phyloP scores from a whole-genome alignment of 2,329 filamentous ascomycete genomes.

The Trichoderma brevicompactum region DNA sequence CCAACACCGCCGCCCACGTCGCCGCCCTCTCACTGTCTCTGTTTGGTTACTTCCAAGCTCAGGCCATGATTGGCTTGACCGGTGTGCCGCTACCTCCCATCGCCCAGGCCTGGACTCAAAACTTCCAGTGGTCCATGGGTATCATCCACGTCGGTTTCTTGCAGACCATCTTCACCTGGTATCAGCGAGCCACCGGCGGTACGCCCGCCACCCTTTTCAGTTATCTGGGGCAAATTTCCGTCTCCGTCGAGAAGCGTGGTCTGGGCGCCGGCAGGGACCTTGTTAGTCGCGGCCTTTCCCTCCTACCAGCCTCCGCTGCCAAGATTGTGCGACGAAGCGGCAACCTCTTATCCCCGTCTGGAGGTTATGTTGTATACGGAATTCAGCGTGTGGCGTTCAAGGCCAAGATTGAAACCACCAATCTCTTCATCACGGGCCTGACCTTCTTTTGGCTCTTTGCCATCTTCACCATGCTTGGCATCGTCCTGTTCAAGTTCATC shows the following conservation, averaged over 20 bases:
- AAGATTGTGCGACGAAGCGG: constrained; percentile 54
- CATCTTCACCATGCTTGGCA: constrained; percentile 66
- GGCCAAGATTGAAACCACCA: constrained; percentile 82
- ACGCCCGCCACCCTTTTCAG: constrained; percentile 79
- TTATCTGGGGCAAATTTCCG: constrained; percentile 61
- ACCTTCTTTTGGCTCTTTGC: constrained; percentile 89
- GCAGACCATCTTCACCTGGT: constrained; percentile 91
- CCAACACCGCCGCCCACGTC: constrained; percentile 92
- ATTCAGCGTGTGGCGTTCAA: constrained; percentile 89
- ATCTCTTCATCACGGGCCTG: constrained; percentile 90
- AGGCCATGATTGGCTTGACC: constrained; percentile 87
- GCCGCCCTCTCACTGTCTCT: constrained; percentile 90
- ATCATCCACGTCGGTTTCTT: constrained; percentile 85
- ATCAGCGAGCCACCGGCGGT: constrained; percentile 90
- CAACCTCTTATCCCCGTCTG: constrained; percentile 58
- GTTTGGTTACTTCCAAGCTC: constrained; percentile 92
- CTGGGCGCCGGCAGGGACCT: constrained; percentile 45
- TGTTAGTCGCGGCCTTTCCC: constrained; percentile 59
- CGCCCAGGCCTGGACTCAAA: constrained; percentile 91
- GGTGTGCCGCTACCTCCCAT: constrained; percentile 82
- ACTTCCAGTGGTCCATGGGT: constrained; percentile 98
- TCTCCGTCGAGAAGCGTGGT: constrained; percentile 74
- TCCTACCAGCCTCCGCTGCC: constrained; percentile 51
- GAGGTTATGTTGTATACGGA: constrained; percentile 70
- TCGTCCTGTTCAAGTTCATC: constrained; percentile 59